These are phyloP conservation scores for Sedum album DNA, from an alignment of 164 flowering plant genomes.

Conservation along the genomic window DNA sequence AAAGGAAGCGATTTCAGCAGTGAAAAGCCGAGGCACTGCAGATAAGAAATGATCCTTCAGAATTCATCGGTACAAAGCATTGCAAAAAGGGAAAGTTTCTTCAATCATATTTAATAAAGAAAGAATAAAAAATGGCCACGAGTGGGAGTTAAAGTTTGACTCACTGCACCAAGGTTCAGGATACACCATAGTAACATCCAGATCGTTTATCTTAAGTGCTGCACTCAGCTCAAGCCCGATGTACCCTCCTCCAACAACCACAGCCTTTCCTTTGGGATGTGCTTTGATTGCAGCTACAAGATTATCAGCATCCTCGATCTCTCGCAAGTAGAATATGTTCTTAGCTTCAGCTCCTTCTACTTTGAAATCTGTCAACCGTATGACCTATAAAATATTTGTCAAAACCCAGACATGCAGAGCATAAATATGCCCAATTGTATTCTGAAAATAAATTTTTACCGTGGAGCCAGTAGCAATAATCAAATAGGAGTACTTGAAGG, in stretches of 20 bases:
- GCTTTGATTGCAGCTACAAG: constrained; percentile 68
- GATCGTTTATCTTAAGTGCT: constrained; percentile 62
- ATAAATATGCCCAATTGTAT: background rate
- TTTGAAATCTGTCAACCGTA: constrained; percentile 79
- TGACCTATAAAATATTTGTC: constrained; percentile 38
- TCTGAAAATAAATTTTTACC: constrained; percentile 26
- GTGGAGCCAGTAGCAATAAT: constrained; percentile 83
- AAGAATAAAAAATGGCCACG: background rate
- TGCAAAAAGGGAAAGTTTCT: background rate
- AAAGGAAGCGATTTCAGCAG: constrained; percentile 83
- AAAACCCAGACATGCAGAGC: background rate
- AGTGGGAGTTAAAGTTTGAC: constrained; percentile 18
- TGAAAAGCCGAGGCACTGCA: constrained; percentile 96
- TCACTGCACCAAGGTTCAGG: constrained; percentile 99
- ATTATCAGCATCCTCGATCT: constrained; percentile 86
- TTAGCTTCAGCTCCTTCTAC: constrained; percentile 90
- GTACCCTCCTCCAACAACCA: constrained; percentile 95
- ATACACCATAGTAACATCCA: constrained; percentile 85
- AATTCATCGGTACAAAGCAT: background rate
- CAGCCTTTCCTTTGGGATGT: constrained; percentile 80
- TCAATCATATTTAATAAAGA: background rate
- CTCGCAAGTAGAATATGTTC: constrained; percentile 88
- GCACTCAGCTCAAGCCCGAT: constrained; percentile 97
- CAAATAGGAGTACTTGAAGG: constrained; percentile 55
- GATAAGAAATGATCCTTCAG: constrained; percentile 9